Conservation (phyloP, 2,329 filamentous ascomycete genomes). For the Allantophomopsis cytisporea region DNA sequence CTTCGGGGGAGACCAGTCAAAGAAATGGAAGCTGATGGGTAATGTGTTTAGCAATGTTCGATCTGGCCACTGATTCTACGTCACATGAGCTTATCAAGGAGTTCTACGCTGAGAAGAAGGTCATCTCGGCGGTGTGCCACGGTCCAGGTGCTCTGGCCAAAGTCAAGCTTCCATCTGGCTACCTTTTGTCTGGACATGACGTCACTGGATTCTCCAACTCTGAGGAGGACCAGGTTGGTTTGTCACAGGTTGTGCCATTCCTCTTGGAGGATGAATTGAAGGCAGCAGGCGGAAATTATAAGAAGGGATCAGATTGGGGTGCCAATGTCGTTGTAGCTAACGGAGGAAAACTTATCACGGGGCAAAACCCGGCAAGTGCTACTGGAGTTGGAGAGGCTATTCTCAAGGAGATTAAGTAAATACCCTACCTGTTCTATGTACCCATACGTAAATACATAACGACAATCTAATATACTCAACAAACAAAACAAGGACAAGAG, state of each 20-base stretch:
- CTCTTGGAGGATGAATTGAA: conserved; percentile 40
- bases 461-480: no score
- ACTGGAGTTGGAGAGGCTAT: conserved; percentile 25
- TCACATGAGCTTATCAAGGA: conserved; percentile 43
- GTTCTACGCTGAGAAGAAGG: conserved; percentile 45
- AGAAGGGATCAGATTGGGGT: conserved; percentile 34
- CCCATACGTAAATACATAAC: no score
- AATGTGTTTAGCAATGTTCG: conserved; percentile 12
- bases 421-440: no score
- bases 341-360: conserved; percentile 25
- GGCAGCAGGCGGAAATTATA: conserved; percentile 37
- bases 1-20: not conserved
- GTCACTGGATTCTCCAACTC: conserved; percentile 44
- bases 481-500: no score
- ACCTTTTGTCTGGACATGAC: conserved; percentile 37
- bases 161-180: conserved; percentile 31
- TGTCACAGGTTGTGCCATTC: conserved; percentile 35
- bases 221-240: conserved; percentile 34
- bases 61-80: conserved; percentile 33
- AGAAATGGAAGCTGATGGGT: no score
- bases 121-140: conserved; percentile 53
- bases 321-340: conserved; percentile 20
- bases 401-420: conserved; percentile 7
- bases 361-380: conserved; percentile 28
- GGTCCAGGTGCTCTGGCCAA: conserved; percentile 47